Evolutionary conservation across 176 grass and related monocot species (phyloP).

Genomic region (Paspalum notatum): DNA sequence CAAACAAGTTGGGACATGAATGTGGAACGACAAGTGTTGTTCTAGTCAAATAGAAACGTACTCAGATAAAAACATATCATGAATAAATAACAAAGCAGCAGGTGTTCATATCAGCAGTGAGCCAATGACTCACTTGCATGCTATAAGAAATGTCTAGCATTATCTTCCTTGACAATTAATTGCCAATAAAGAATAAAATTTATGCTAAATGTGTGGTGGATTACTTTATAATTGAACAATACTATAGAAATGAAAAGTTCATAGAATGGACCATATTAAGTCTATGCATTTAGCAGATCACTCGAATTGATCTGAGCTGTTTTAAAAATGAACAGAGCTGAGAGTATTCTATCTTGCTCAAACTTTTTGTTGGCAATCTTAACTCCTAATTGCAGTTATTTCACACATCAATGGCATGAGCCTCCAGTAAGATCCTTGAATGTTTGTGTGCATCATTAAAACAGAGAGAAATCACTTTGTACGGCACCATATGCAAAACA

Average conservation of each 20-base stretch:
- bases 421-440: neutral
- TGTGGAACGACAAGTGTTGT: slow-evolving; percentile 12
- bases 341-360: neutral
- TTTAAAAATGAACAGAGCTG: neutral
- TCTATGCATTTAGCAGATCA: slow-evolving; percentile 1
- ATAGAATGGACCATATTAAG: slow-evolving; percentile 22
- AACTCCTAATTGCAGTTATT: slow-evolving; percentile 8
- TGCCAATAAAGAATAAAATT: neutral
- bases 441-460: neutral
- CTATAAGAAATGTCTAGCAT: neutral
- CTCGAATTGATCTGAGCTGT: neutral
- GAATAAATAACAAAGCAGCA: slow-evolving; percentile 13
- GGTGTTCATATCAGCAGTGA: slow-evolving; percentile 8
- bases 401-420: neutral
- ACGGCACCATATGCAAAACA: neutral
- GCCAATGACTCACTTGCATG: slow-evolving; percentile 20
- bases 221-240: slow-evolving; percentile 7
- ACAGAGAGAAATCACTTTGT: neutral
- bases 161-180: neutral
- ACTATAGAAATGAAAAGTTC: neutral
- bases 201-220: slow-evolving; percentile 2
- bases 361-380: neutral
- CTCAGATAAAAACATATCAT: neutral
- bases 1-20: slow-evolving; percentile 2
- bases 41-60: slow-evolving; percentile 13